Conservation (phyloP, 2,329 filamentous ascomycete species). For the Monosporascus sp. region DNA sequence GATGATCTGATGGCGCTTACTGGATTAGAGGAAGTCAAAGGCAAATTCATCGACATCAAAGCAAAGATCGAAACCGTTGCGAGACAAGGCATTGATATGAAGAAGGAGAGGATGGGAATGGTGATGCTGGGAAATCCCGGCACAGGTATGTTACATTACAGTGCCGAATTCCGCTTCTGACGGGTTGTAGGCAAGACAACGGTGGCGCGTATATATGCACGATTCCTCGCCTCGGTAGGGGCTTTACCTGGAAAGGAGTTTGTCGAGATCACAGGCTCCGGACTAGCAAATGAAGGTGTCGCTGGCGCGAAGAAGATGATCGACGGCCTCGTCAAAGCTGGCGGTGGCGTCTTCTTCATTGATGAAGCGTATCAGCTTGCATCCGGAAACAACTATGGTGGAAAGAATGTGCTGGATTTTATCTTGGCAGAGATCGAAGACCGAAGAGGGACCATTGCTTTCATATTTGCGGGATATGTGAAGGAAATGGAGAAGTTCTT, state of each 20-base stretch:
- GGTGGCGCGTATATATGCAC: conserved; percentile 64
- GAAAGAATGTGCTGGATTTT: conserved; percentile 61
- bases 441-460: conserved; percentile 61
- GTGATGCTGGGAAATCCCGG: conserved; percentile 58
- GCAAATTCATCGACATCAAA: conserved; percentile 50
- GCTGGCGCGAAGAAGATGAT: conserved; percentile 51
- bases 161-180: neutral
- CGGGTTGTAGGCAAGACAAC: conserved; percentile 60
- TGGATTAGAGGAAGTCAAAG: conserved; percentile 55
- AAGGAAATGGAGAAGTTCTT: conserved; percentile 75
- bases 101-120: conserved; percentile 46
- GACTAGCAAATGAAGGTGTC: conserved; percentile 59
- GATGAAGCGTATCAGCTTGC: conserved; percentile 75
- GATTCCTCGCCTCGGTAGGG: conserved; percentile 57
- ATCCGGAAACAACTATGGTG: conserved; percentile 51
- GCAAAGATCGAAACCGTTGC: conserved; percentile 46
- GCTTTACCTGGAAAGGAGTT: conserved; percentile 57
- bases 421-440: conserved; percentile 71
- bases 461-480: conserved; percentile 68
- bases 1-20: conserved; percentile 55
- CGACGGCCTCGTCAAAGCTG: conserved; percentile 48
- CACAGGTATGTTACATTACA: conserved; percentile 40
- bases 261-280: conserved; percentile 63
- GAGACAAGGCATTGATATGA: conserved; percentile 44
- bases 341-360: conserved; percentile 68